Evolutionary conservation across 2,329 filamentous ascomycete species (phyloP).

Genomic region (Colletotrichum sp.): DNA sequence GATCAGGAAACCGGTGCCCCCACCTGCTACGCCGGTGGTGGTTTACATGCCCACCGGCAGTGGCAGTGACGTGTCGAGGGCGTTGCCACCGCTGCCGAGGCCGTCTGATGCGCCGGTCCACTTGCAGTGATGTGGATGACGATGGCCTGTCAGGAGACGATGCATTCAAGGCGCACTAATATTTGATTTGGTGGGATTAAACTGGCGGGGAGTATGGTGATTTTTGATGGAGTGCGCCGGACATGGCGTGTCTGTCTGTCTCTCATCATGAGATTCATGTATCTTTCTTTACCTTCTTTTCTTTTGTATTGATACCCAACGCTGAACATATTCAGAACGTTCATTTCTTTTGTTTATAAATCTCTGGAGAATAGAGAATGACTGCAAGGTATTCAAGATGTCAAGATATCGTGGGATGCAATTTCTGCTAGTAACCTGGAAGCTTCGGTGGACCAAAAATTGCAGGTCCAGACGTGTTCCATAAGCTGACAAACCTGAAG

Average conservation of each 20-base stretch:
- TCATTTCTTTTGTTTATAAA: not conserved
- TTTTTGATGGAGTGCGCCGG: not conserved
- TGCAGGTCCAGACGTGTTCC: not conserved
- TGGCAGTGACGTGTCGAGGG: not conserved
- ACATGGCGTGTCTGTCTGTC: not conserved
- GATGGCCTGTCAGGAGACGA: not conserved
- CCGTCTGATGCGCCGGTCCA: not conserved
- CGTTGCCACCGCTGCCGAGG: not conserved
- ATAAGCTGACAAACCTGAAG: not conserved
- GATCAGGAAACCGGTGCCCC: not conserved
- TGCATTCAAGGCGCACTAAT: not conserved
- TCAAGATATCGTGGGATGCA: not conserved
- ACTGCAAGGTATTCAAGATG: not conserved
- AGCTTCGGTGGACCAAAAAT: not conserved
- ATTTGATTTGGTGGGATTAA: not conserved
- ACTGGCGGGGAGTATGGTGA: not conserved
- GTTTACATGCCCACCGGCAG: not conserved
- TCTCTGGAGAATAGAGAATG: not conserved
- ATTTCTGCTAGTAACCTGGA: not conserved
- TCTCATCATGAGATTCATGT: not conserved
- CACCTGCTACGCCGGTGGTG: not conserved
- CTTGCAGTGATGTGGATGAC: not conserved
- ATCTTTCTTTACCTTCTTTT: not conserved
- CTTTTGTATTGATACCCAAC: constrained; percentile 6
- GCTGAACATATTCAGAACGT: not conserved